Base-by-base conservation (phyloP, 768 basidiomycete species). In the Candolleomyces efflorescens region DNA sequence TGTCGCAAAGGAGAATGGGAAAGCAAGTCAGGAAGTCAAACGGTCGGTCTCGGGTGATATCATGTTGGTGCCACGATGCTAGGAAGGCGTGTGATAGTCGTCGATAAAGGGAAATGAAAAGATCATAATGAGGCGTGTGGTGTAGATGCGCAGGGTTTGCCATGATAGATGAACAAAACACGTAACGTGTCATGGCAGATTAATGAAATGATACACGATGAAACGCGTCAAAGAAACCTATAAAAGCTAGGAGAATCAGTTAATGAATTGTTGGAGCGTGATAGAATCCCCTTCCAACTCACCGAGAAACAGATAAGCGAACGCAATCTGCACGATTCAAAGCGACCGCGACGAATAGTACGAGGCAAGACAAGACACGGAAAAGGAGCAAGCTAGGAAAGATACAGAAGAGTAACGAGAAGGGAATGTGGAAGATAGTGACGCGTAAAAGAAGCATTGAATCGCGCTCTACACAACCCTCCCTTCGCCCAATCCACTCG, bases 401-500 rank as follows among this genome's bases (percentile, higher is more conserved):
- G 26, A 50, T 6, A 27, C 26, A 22, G 43, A 44, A 48, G 46
- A 36, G 49, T 26, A 53, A 38, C 10, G 51, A 22, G 39, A 10
- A 18, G 17, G 51, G 10, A 23, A 39, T 13, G 39, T 15, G 10
- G 13, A 22, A 5, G 18, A 7, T 17, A 43, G 41, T 6, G 22
- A 15, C 46, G 23, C 46, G 24, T 13, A 48, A 22, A 17, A 48
- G 27, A 18, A 18, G 36, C 32, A 39, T 2, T 9, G 18, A 18
- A 38, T 32, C 20, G 37, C 36, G 39, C 22, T 51, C 46, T 49
- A 59, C 32, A 52, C 58, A 41, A 59, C 37, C 11, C 58, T 44
- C 11, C 58, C 58, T 36, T 59, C 58, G 10, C 58, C 58, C 18
- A 59, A 15, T 12, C 58, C 58, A 22, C 57, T 51, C 3, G 50